Evolutionary conservation across 2,329 filamentous ascomycete species (phyloP).

Genomic region (Alternaria sp.): DNA sequence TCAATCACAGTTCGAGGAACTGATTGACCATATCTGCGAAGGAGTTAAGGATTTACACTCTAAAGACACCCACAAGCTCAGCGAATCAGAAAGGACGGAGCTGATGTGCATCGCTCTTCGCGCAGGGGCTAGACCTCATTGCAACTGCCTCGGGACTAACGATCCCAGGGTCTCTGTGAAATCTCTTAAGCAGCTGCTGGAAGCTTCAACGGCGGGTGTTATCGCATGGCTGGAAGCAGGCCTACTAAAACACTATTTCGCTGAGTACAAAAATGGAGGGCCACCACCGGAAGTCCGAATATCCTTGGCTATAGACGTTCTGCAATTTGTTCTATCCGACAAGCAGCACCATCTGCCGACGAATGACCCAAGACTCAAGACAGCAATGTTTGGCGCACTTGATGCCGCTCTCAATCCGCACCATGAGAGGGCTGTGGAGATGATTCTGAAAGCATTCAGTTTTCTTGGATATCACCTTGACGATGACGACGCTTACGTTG

Average conservation of each 20-base stretch:
- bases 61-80: no score
- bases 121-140: neutral
- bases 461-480: neutral
- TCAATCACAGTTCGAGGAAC: neutral
- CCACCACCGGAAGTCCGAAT: neutral
- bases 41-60: no score
- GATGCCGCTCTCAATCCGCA: accelerated
- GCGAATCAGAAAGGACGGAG: neutral
- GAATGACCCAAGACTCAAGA: neutral
- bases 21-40: neutral
- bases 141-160: no score
- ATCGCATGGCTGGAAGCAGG: neutral
- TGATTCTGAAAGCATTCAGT: neutral
- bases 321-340: neutral
- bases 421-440: neutral
- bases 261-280: no score
- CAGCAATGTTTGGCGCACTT: neutral
- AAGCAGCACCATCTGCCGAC: neutral
- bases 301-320: neutral
- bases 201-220: neutral
- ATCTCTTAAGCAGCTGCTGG: neutral
- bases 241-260: neutral
- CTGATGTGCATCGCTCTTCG: neutral
- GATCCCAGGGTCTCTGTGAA: no score
- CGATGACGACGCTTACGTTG: neutral